Evolutionary conservation across 2,329 filamentous ascomycete genomes (phyloP), one percentile per base, ranked within the genome.

Genomic region (Aspergillus nomiae): DNA sequence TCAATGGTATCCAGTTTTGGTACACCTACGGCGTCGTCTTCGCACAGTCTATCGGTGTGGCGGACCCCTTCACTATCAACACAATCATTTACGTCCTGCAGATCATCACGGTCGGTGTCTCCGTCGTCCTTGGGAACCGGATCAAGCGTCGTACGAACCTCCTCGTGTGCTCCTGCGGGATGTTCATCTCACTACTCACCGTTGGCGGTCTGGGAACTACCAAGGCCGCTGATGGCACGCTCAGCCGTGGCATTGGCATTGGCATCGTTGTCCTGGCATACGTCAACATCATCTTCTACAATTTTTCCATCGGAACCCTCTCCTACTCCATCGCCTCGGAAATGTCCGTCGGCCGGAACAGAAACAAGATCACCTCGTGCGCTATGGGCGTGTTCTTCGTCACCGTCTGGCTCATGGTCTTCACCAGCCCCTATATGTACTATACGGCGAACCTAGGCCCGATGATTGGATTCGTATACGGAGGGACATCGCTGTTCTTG

Each of bases 271-370:
- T 81, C 58, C 76, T 81, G 55, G 74, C 70, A 32, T 82, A 82
- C 66, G 70, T 80, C 45, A 78, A 79, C 59, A 77, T 83, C 62
- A 77, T 76, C 24, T 77, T 76, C 12, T 83, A 82, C 69, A 83
- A 83, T 68, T 83, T 83, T 67, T 76, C 76, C 16, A 76, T 76
- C 70, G 81, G 80, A 56, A 82, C 82, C 69, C 34, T 36, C 14
- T 36, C 34, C 14, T 36, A 36, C 34, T 36, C 34, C 34, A 36
- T 36, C 34, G 34, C 34, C 6, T 36, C 34, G 34, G 34, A 36
- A 2, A 36, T 36, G 34, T 36, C 34, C 14, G 34, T 36, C 5
- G 34, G 34, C 34, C 34, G 34, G 5, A 36, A 36, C 34, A 16
- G 34, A 8, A 36, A 36, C 34, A 82, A 82, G 68, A 82, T 82